Evolutionary conservation across 345 rosid genomes (phyloP), one percentile per base, ranked within the genome.

Genomic region (Hibiscus trionum): DNA sequence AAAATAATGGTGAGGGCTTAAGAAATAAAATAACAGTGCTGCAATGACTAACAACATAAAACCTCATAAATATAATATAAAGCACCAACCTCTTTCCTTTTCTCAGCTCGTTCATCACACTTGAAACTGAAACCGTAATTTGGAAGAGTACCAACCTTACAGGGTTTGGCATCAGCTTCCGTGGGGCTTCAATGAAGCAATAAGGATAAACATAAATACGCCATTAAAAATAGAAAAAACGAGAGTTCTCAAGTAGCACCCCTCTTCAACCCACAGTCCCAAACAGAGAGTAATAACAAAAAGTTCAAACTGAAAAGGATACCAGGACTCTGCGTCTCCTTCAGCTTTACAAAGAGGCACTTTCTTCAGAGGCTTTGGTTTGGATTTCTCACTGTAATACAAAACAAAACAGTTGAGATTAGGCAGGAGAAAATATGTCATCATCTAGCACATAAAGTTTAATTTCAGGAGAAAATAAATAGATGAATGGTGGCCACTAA

Each of bases 41-140:
- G 58, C 3, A 29, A 50, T 58, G 63, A 35, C 14, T 66, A 62
- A 37, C 57, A 58, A 70, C 46, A 69, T 50, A 65, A 33, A 44
- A 61, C 50, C 66, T 15, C 26, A 2, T 77, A 57, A 69, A 62
- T 52, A 56, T 61, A 81, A 63, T 7, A 52, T 7, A 77, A 59
- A 68, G 27, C 60, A 66, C 86, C 17, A 72, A 96, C 99, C 98
- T 96, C 99, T 84, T 71, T 93, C 74, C 99, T 87, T 86, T 89
- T 96, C 78, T 96, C 99, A 78, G 99, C 99, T 50, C 99, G 90
- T 82, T 91, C 96, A 80, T 87, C 93, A 78, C 99, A 96, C 84
- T 79, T 90, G 73, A 96, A 96, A 78, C 96, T 96, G 87, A 96
- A 96, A 44, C 99, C 98, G 69, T 96, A 96, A 65, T 88, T 93